A percentile compares a stretch with the other conserved stretches of the same genome.
These are phyloP conservation scores for Penicillium oxalicum DNA, from an alignment of 2,329 filamentous ascomycete genomes.

Conservation along the genomic window DNA sequence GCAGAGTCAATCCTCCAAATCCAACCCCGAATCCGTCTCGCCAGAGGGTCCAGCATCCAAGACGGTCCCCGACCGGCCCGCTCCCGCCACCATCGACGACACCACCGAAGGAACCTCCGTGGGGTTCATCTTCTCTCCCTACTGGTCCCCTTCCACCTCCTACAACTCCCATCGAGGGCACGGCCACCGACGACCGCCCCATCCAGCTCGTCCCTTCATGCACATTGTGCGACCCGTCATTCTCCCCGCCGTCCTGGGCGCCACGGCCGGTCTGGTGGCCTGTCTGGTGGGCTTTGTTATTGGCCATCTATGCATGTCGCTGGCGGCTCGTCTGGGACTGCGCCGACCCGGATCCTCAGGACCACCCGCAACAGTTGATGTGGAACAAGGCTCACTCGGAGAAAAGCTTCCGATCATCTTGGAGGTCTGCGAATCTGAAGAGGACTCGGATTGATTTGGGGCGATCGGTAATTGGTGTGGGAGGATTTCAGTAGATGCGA, in stretches of 20 bases:
- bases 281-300: constrained; percentile 36
- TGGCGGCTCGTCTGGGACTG: constrained; percentile 10
- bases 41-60: constrained; percentile 11
- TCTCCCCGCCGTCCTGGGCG: constrained; percentile 35
- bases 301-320: constrained; percentile 19
- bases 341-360: constrained; percentile 2
- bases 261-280: constrained; percentile 33
- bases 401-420: constrained; percentile 17
- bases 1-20: constrained; percentile 18
- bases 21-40: not conserved
- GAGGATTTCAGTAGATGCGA: no score
- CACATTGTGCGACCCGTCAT: constrained; percentile 32
- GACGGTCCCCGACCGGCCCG: not conserved
- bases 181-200: constrained; percentile 16
- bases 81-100: not conserved
- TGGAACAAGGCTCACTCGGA: constrained; percentile 8
- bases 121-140: constrained; percentile 15
- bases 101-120: constrained; percentile 6
- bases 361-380: not conserved
- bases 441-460: constrained; percentile 1
- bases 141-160: constrained; percentile 10
- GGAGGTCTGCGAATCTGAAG: constrained; percentile 4
- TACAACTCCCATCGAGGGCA: constrained; percentile 16
- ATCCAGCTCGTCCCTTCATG: constrained; percentile 18
- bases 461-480: no score